These are phyloP conservation scores for Cryptococcus amylolentus DNA, from an alignment of 1,284 basidiomycete genomes.

Conservation along the genomic window DNA sequence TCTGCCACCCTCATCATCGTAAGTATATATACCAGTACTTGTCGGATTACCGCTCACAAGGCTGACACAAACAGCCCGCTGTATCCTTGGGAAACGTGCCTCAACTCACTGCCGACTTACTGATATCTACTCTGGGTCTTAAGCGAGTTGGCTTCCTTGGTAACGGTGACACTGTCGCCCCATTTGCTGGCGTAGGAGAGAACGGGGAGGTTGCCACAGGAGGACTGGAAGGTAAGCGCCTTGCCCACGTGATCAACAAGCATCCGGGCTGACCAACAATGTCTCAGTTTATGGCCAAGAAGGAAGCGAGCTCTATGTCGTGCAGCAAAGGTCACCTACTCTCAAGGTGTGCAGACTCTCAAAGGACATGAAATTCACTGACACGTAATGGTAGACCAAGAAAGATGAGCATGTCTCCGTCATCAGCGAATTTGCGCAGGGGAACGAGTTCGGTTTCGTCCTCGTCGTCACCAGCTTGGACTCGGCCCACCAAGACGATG, in stretches of 20 bases:
- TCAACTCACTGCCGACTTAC: conserved; percentile 68
- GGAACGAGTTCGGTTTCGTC: conserved; percentile 55
- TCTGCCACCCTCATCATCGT: conserved; percentile 17
- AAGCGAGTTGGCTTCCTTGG: conserved; percentile 59
- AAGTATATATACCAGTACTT: neutral
- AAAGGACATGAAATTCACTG: neutral
- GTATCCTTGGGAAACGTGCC: conserved; percentile 75
- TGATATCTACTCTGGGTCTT: conserved; percentile 64
- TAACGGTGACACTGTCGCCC: conserved; percentile 61
- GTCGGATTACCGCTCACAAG: neutral
- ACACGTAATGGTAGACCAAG: conserved; percentile 53
- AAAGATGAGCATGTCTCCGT: conserved; percentile 65
- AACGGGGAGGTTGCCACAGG: conserved; percentile 63
- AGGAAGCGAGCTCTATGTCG: conserved; percentile 55
- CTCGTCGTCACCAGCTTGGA: conserved; percentile 72
- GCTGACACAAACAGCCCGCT: conserved; percentile 57
- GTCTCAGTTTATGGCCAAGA: conserved; percentile 62
- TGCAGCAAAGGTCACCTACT: conserved; percentile 73
- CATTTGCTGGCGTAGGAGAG: conserved; percentile 65
- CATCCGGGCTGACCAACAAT: conserved; percentile 4
- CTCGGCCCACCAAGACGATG: conserved; percentile 65
- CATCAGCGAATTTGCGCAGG: conserved; percentile 58
- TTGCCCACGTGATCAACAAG: neutral
- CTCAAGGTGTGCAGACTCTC: conserved; percentile 57
- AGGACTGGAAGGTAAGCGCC: conserved; percentile 62